Evolutionary conservation across 2,329 filamentous ascomycete genomes (phyloP).

Genomic region (Immersiporthe knoxdaviesiana): DNA sequence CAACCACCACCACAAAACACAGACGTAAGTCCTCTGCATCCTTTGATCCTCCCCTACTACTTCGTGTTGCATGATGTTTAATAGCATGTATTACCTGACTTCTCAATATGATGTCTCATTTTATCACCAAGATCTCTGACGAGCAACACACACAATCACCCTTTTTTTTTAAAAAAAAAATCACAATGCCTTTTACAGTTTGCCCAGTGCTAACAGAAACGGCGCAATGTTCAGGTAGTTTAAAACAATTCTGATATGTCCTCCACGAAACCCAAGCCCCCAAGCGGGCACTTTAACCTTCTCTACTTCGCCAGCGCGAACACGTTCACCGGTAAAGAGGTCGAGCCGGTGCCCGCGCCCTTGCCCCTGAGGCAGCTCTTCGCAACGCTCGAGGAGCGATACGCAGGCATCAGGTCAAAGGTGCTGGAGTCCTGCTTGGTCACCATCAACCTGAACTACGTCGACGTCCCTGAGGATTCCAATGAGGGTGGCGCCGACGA

Average conservation of each 20-base stretch:
- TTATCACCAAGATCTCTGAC: constrained; percentile 77
- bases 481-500: constrained; percentile 44
- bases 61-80: constrained; percentile 38
- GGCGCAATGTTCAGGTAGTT: constrained; percentile 23
- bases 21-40: constrained; percentile 39
- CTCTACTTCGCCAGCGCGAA: constrained; percentile 81
- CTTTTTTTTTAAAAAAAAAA: not conserved
- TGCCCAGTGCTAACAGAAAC: constrained; percentile 33
- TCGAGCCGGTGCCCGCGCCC: constrained; percentile 69
- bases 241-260: constrained; percentile 25
- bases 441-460: constrained; percentile 80
- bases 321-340: constrained; percentile 69
- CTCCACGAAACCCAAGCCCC: constrained; percentile 49
- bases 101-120: constrained; percentile 55
- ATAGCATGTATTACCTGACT: constrained; percentile 50
- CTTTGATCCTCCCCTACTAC: not conserved
- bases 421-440: constrained; percentile 75
- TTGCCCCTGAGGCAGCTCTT: constrained; percentile 67
- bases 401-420: constrained; percentile 69
- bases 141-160: constrained; percentile 29
- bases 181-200: constrained; percentile 14
- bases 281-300: constrained; percentile 71
- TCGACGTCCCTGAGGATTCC: constrained; percentile 64
- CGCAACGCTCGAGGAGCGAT: constrained; percentile 66
- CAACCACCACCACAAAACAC: not conserved